Evolutionary conservation across 2,329 filamentous ascomycete genomes (phyloP).

Genomic region (Trichoderma cornu-damae): DNA sequence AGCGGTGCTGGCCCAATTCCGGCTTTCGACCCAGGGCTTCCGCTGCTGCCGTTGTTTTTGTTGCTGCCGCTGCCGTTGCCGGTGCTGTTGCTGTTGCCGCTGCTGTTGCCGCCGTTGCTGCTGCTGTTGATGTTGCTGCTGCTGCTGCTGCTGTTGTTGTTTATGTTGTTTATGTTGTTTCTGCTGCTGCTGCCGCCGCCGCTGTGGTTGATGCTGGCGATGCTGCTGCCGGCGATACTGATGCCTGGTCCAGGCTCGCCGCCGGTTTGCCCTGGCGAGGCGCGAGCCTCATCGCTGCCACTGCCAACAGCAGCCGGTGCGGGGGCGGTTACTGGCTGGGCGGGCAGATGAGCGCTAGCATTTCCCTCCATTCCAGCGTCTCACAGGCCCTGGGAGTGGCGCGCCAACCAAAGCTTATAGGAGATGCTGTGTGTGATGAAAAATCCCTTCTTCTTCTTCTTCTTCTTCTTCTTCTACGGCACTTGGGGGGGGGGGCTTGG

Average conservation of each 20-base stretch:
- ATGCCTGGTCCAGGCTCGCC: not conserved
- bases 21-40: not conserved
- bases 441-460: no score
- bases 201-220: not conserved
- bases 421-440: not conserved
- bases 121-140: not conserved
- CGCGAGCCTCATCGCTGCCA: not conserved
- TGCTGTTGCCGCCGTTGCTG: no score
- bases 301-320: slow-evolving; percentile 3
- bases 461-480: no score
- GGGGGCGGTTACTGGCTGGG: slow-evolving; percentile 3
- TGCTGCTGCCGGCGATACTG: not conserved
- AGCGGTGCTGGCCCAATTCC: not conserved
- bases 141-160: not conserved
- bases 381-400: not conserved
- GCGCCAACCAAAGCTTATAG: no score
- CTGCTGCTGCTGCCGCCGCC: not conserved
- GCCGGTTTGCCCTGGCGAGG: not conserved
- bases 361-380: slow-evolving; percentile 27
- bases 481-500: not conserved
- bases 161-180: not conserved
- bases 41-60: no score
- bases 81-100: not conserved
- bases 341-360: slow-evolving; percentile 19
- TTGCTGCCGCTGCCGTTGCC: no score